Percentiles rank a stretch among this genome's conserved stretches.
Conservation (phyloP, 441 rosid species). For the Mallotus japonicus region DNA sequence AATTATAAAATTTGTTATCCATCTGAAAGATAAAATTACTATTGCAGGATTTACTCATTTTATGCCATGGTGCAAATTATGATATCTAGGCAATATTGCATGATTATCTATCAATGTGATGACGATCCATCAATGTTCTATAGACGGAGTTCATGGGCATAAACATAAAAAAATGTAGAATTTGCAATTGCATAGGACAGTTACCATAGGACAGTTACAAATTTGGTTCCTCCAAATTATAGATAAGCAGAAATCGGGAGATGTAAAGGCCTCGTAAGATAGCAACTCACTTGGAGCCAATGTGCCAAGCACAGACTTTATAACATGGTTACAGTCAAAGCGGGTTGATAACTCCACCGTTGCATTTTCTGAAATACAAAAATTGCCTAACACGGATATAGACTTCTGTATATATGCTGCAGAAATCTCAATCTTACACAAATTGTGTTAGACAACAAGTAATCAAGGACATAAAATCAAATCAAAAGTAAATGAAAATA, state of each 20-base stretch:
- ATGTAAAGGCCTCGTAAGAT: background rate
- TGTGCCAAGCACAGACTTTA: too few relatives aligned
- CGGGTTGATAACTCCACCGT: background rate
- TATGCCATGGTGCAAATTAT: too few relatives aligned
- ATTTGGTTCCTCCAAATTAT: background rate
- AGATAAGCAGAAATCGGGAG: too few relatives aligned
- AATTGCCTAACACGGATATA: background rate
- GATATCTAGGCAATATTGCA: too few relatives aligned
- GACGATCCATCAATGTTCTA: too few relatives aligned
- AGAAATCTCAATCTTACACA: background rate
- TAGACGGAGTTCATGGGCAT: too few relatives aligned
- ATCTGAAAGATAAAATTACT: background rate
- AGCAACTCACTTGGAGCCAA: background rate
- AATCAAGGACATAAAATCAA: background rate
- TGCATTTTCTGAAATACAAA: background rate
- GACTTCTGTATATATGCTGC: background rate
- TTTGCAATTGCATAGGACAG: background rate
- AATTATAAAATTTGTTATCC: background rate
- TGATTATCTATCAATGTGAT: too few relatives aligned
- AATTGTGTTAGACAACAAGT: background rate
- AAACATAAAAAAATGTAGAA: too few relatives aligned
- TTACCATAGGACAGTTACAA: background rate
- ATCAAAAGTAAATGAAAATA: background rate
- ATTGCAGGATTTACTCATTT: too few relatives aligned
- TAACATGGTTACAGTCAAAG: background rate